Base-by-base conservation (phyloP, 1,284 basidiomycete genomes). In the Earliella scabrosa region DNA sequence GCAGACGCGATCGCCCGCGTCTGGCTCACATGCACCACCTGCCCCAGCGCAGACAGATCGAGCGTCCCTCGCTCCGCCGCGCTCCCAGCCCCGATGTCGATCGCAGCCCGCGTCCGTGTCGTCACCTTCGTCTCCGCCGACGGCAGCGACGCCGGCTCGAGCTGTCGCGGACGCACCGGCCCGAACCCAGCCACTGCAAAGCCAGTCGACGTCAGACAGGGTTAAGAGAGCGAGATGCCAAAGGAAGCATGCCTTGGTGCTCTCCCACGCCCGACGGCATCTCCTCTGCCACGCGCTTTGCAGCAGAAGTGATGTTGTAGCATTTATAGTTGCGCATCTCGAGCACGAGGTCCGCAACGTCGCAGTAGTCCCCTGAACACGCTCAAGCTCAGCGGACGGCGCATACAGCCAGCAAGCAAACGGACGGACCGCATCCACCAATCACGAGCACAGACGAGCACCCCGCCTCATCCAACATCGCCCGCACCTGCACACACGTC, bases 371-470 rank as follows among this genome's bases (percentile, higher is more conserved):
- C 9, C 64, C 66, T 65, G 6, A 5, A 10, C 1, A 5, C 0
- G 41, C 35, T 43, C 39, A 11, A 24, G 6, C 8, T 9, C 14
- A 10, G n/a, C 29, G 6, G 7, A 31, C 26, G 35, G 9, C 13
- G 8, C 2, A 32, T 5, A 23, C 7, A 21, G 14, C 16, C 2
- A 20, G 14, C 2, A 31, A 32, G 14, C 3, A 6, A 26, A 18
- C 7, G 6, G 14, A 24, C 21, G 13, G 9, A 64, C 64, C 66
- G 40, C 66, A 67, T n/a, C 66, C 64, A 24, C 66, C 66, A 14
- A 67, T 67, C 8, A 67, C 66, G 3, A 67, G 53, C n/a, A 64
- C 55, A 10, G 66, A 65, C 9, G 66, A 67, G 39, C 54, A 59
- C 7, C 48, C 52, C 43, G 60, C 62, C 11, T 63, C 60, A 2